Base-by-base conservation (phyloP, 169 alveolate species). In the Plasmodium fragile region DNA sequence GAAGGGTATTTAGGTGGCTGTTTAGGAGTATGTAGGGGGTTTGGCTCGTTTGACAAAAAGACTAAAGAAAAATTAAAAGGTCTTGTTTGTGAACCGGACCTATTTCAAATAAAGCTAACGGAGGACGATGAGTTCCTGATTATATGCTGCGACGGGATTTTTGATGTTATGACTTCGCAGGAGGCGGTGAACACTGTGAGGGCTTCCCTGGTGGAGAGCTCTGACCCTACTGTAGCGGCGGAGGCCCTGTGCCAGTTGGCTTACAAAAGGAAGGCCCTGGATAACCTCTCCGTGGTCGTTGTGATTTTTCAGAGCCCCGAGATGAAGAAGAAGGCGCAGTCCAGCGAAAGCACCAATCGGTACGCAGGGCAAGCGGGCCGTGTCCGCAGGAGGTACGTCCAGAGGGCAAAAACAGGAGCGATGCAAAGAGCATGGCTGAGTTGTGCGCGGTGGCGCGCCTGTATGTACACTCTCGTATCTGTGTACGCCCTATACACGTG, bases 101-200 rank as follows among this genome's bases (percentile, higher is more conserved):
- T 98, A 25, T 92, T 97, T 71, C 97, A 96, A 16, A 96, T 96
- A 45, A 96, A 96, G 28, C 92, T 98, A 75, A 95, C 97, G 0
- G 93, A 90, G 13, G 97, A 98, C 34, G 99, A 98, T 87, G 99
- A 98, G 92, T 99, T 99, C 93, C 94, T 99, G 53, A 96, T 99
- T 34, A 97, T 99, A 81, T 99, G 99, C 11, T 99, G 99, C 96
- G 99, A 99, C 95, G 99, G 99, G 6, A 98, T 99, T 28, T 99
- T 99, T 99, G 99, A 99, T 95, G 99, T 99, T 77, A 95, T 98
- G 71, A 96, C 97, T 59, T 97, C 97, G 80, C 99, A 98, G 94
- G 97, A 98, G 55, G 99, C 98, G 39, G 99, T 98, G 49, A 98
- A 97, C 53, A 97, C 96, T 73, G 97, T 98, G 41, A 73, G 97